Evolutionary conservation across 768 basidiomycete species (phyloP).

Genomic region (Boletellus ananiceps): DNA sequence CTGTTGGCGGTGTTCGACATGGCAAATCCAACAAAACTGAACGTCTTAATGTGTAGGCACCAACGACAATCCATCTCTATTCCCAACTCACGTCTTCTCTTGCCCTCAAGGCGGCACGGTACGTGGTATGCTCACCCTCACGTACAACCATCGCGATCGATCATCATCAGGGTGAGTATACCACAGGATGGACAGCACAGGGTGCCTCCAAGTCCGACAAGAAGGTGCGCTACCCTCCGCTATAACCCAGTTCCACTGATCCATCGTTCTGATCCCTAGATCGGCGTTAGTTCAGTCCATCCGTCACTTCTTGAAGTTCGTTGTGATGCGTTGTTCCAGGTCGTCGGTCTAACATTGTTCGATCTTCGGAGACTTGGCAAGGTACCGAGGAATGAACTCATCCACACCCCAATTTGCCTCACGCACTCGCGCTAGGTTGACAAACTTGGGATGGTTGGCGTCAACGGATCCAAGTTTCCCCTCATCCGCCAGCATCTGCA

Average conservation of each 20-base stretch:
- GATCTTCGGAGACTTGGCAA: conserved; percentile 84
- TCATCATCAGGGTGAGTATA: conserved; percentile 70
- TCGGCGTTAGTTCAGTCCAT: conserved; percentile 49
- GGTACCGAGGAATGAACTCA: conserved; percentile 33
- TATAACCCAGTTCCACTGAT: not conserved
- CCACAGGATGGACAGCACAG: conserved; percentile 88
- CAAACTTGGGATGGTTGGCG: conserved; percentile 82
- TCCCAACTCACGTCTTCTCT: conserved; percentile 6
- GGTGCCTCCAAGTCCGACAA: conserved; percentile 96
- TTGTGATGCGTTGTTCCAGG: conserved; percentile 40
- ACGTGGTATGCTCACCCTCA: conserved; percentile 13
- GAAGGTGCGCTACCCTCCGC: conserved; percentile 50
- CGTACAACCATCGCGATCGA: not conserved
- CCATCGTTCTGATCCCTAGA: conserved; percentile 36
- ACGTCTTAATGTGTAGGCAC: conserved; percentile 73
- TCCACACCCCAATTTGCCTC: conserved; percentile 3
- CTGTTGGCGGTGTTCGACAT: conserved; percentile 24
- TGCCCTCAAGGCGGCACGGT: conserved; percentile 42
- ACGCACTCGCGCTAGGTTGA: conserved; percentile 45
- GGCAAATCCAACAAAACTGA: conserved; percentile 49
- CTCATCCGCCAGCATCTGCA: conserved; percentile 76
- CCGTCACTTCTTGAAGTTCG: not conserved
- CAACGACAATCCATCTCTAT: not conserved
- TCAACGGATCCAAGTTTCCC: conserved; percentile 84
- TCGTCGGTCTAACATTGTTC: conserved; percentile 86